Conservation (phyloP, 1,284 basidiomycete genomes). For the Moesziomyces parantarcticus region DNA sequence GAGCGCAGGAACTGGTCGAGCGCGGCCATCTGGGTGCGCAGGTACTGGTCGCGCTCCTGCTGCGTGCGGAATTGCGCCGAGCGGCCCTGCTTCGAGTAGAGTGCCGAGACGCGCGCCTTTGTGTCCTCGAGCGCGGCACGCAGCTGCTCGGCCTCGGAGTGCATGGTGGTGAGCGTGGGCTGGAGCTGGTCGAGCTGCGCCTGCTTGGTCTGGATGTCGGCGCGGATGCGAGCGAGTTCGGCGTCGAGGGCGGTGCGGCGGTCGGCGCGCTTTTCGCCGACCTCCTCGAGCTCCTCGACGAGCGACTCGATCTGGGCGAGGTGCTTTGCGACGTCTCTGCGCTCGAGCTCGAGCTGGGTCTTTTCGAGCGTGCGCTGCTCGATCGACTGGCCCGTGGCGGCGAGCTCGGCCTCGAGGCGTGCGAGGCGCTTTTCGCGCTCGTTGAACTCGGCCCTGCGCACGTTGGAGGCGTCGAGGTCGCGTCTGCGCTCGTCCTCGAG, state of each 20-base stretch:
- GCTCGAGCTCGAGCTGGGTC: slow-evolving; percentile 78
- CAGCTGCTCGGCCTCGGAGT: slow-evolving; percentile 73
- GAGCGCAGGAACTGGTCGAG: slow-evolving; percentile 41
- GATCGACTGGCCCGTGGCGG: slow-evolving; percentile 77
- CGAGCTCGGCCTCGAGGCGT: slow-evolving; percentile 77
- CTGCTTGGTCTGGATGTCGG: slow-evolving; percentile 38
- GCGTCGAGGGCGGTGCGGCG: slow-evolving; percentile 71
- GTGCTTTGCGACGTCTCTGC: slow-evolving; percentile 70
- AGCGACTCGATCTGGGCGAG: slow-evolving; percentile 80
- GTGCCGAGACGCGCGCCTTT: slow-evolving; percentile 53
- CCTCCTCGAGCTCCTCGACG: slow-evolving; percentile 80
- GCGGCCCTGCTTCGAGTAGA: slow-evolving; percentile 64
- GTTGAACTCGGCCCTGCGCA: slow-evolving; percentile 82
- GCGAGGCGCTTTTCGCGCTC: slow-evolving; percentile 81
- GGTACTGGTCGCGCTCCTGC: slow-evolving; percentile 60
- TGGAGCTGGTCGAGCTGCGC: slow-evolving; percentile 70
- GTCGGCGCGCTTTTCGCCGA: slow-evolving; percentile 64
- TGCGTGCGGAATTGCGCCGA: slow-evolving; percentile 58
- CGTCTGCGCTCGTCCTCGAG: slow-evolving; percentile 75
- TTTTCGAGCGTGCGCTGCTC: slow-evolving; percentile 78
- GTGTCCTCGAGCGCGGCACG: slow-evolving; percentile 71
- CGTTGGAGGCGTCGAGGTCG: slow-evolving; percentile 84
- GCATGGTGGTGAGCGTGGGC: slow-evolving; percentile 77
- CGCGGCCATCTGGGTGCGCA: slow-evolving; percentile 50
- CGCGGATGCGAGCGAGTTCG: slow-evolving; percentile 72